Evolutionary conservation across 2,329 filamentous ascomycete species (phyloP).

Genomic region (Epichloe elymi): DNA sequence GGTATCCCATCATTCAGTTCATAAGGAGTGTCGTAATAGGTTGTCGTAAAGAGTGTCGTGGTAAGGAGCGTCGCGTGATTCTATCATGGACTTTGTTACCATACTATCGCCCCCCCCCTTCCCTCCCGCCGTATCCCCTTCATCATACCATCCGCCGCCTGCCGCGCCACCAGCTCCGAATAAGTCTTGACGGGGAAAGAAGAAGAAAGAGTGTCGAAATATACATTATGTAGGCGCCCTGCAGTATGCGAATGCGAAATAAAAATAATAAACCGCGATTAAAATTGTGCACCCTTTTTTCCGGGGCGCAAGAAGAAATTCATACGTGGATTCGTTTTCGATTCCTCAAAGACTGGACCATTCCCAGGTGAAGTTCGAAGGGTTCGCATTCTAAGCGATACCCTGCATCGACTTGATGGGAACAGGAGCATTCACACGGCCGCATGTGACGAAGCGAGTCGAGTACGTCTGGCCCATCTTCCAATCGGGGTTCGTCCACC

Average conservation of each 20-base stretch:
- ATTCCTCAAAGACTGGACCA: background rate
- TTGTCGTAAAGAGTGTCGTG: background rate
- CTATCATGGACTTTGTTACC: too few species aligned
- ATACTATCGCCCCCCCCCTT: too few species aligned
- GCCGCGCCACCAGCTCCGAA: background rate
- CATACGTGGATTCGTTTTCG: background rate
- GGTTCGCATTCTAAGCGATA: conserved; percentile 10
- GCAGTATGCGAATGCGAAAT: background rate
- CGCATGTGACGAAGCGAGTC: conserved; percentile 15
- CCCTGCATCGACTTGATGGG: conserved; percentile 16
- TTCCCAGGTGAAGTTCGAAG: background rate
- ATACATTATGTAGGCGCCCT: conserved; percentile 1
- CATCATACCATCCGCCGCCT: too few species aligned
- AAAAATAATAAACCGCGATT: background rate
- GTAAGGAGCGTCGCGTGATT: too few species aligned
- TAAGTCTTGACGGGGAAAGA: background rate
- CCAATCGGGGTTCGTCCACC: conserved; percentile 20
- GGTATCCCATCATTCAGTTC: background rate
- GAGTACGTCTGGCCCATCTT: conserved; percentile 20
- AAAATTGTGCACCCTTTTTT: background rate
- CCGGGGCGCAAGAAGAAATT: background rate
- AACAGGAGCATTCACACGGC: conserved; percentile 12
- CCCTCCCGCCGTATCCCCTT: too few species aligned
- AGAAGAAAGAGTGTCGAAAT: background rate
- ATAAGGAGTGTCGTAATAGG: background rate